Evolutionary conservation across 2,329 filamentous ascomycete genomes (phyloP), one percentile per base, ranked within the genome.

Genomic region (Arthrobotrys entomopaga): DNA sequence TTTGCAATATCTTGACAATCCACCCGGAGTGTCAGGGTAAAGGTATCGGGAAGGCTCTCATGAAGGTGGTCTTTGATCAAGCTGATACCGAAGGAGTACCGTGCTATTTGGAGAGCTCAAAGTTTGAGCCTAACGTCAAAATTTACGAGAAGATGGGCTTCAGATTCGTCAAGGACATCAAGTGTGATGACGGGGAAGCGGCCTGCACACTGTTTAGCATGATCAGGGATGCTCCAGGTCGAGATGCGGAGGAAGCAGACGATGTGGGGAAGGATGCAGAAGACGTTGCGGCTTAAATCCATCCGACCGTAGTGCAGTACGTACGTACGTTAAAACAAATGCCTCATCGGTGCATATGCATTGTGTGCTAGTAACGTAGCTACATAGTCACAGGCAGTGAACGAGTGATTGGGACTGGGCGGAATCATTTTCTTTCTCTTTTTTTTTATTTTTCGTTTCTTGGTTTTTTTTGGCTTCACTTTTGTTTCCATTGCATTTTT

Each of bases 121-220:
- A 88, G 63, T 86, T 86, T 42, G 84, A 86, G 72, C 90, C 90
- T 0, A 92, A 92, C 77, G 85, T 90, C 79, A 83, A 85, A 34
- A 91, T 92, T 20, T 92, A 92, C 80, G 85, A 88, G 77, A 85
- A 84, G 69, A 86, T 91, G 84, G 90, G 89, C 3, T 92, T 92
- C 80, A 82, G 84, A 78, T 82, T 90, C 64, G 85, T 84, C 6
- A 87, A 85, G 79, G 86, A 89, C 79, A 88, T 92, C 84, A 83
- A 87, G 65, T 91, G 89, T 80, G 85, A 87, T 69, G 89, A 91
- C 78, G 84, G 85, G 1, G 87, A 86, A 2, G 85, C 86, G 26
- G 80, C 81, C 0, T 87, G 86, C 74, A 85, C 84, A 78, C 80
- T 88, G 52, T 85, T 82, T 73, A 82, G 83, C 11, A 84, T 85